Evolutionary conservation across 768 basidiomycete species (phyloP).

Genomic region (Podaxis mareebaensis): DNA sequence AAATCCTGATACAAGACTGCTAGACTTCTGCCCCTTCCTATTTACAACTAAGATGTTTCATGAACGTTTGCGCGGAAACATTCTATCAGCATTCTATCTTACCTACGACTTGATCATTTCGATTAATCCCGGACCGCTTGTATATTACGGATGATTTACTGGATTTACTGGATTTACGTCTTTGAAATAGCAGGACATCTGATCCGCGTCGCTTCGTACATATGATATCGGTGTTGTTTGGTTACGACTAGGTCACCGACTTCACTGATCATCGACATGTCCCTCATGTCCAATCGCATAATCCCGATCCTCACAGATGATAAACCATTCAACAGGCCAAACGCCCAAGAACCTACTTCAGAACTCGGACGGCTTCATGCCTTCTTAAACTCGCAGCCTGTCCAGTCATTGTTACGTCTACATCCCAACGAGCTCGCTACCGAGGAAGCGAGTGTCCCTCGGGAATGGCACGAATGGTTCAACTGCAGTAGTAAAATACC

Average conservation of each 20-base stretch:
- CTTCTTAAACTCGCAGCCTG: not conserved
- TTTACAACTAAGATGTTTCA: slow-evolving; percentile 55
- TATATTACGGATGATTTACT: not conserved
- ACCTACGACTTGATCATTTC: not conserved
- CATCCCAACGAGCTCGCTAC: slow-evolving; percentile 11
- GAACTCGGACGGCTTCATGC: not conserved
- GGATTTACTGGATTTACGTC: not conserved
- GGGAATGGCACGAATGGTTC: not conserved
- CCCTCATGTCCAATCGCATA: not conserved
- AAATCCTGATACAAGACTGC: slow-evolving; percentile 3
- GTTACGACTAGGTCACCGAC: not conserved
- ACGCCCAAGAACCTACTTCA: not conserved
- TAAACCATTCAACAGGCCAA: not conserved
- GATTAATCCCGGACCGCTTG: not conserved
- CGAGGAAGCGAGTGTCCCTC: not conserved
- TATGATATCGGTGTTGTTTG: not conserved
- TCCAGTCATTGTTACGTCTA: slow-evolving; percentile 1
- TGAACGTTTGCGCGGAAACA: not conserved
- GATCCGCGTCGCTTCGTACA: not conserved
- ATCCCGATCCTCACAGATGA: not conserved
- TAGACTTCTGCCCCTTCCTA: slow-evolving; percentile 72
- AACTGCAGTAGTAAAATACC: not conserved
- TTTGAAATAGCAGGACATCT: not conserved
- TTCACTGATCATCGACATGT: no score
- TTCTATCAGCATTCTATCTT: not conserved